These are phyloP conservation scores for Trypanosomatidae sp. DNA, from an alignment of 208 protist genomes.

Conservation along the genomic window DNA sequence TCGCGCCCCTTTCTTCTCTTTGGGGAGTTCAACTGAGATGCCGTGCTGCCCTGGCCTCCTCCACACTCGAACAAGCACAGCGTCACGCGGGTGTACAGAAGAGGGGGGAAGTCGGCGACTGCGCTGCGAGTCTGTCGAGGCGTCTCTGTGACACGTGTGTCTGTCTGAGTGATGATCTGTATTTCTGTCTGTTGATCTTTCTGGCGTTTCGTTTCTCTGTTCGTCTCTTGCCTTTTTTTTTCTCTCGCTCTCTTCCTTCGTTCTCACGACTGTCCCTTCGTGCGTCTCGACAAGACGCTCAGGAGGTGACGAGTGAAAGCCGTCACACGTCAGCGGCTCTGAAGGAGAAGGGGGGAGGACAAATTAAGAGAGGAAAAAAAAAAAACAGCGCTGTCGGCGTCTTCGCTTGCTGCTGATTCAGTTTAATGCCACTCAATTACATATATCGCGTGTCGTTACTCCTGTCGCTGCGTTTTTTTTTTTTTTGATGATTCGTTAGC, in stretches of 20 bases:
- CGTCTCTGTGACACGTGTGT: not conserved
- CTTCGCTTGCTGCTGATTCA: not conserved
- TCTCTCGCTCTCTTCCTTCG: not conserved
- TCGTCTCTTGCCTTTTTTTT: not conserved
- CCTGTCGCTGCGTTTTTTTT: not conserved
- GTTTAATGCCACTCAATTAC: not conserved
- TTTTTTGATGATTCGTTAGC: not conserved
- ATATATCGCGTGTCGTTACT: not conserved
- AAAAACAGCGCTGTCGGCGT: not conserved
- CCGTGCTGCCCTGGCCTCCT: not conserved
- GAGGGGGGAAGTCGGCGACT: not conserved
- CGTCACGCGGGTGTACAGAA: not conserved
- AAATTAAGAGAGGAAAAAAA: not conserved
- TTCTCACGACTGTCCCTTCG: not conserved
- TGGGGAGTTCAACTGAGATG: not conserved
- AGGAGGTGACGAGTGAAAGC: not conserved
- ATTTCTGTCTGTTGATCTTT: not conserved
- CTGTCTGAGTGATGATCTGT: not conserved
- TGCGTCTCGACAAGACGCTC: not conserved
- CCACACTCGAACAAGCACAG: not conserved
- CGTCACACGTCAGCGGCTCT: not conserved
- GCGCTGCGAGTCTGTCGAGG: not conserved
- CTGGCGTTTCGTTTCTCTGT: not conserved
- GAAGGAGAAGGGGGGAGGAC: not conserved
- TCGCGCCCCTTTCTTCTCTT: not conserved